Evolutionary conservation across 257 asterid genomes (phyloP), one percentile per base, ranked within the genome.

Genomic region (Solanum sejunctum): DNA sequence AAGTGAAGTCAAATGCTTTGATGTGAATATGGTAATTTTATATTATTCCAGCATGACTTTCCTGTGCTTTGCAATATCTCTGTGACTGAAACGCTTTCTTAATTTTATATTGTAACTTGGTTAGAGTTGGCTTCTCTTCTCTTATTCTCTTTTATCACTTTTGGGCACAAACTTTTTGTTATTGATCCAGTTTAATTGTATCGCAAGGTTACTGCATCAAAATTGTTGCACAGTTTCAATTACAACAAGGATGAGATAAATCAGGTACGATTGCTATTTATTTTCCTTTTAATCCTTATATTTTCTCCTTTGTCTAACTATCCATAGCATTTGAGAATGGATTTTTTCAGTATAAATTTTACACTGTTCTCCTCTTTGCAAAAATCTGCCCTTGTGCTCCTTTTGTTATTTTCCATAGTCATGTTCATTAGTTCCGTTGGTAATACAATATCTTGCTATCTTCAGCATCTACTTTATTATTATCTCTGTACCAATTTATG

Each of bases 231-330:
- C 86, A 89, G 93, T 86, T 96, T 90, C 91, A 90, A 83, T 79
- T 93, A 91, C 84, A 95, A 93, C 93, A 93, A 93, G 91, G 98
- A 95, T 85, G 99, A 97, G 89, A 94, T 97, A 86, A 95, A 97
- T 85, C 98, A 94, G 99, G 98, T 97, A 28, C 10, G 10, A 52
- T 26, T 77, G 60, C 64, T 51, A 32, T 77, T 26, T 8, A 6
- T 5, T 51, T 77, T 51, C 23, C 8, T 77, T 26, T 10, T 26
- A 26, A 9, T 15, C 64, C 47, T 77, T 77, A 77, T 23, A 1
- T 13, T 51, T 75, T 75, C 57, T 75, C 43, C 21, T 21, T 51
- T 15, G 15, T 75, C 45, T 45, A 57, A 21, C 81, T 75, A 43
- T 23, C 61, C 8, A 8, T 8, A 75, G 61, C 82, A 2, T 75